Base-by-base conservation (phyloP, 768 basidiomycete species). In the Suillus fuscotomentosus region DNA sequence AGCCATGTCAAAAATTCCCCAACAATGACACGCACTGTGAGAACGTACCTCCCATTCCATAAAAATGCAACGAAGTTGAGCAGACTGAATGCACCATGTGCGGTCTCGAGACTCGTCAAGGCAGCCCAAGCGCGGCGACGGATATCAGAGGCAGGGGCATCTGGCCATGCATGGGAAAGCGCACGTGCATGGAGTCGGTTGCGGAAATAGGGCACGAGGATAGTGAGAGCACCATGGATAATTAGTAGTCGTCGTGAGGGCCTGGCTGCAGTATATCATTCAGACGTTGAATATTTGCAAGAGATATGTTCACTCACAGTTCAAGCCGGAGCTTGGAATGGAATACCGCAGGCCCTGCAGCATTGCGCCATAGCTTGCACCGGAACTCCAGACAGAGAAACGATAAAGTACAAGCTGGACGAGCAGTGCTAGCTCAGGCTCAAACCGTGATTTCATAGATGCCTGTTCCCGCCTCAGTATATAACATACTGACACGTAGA, bases 91-190 rank as follows among this genome's bases (percentile, higher is more conserved):
- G 86, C 73, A 5, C 85, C 81, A 65, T 94, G 86, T 0, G 81
- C 70, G 6, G 90, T 87, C 79, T 97, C 94, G 1, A 89, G 67
- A 48, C 83, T 82, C 17, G 84, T 84, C 14, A 97, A 78, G 0
- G 82, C 59, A 61, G 84, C 85, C 95, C 94, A 97, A 53, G 85
- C 82, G 72, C 84, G 87, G 41, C 90, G 85, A 47, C 91, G 83
- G 66, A 80, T 79, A 76, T 95, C 92, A 51, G 86, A 88, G 36
- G 89, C 86, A 3, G 95, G 95, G 3, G 91, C 86, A 73, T 97
- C 95, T 1, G 95, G 94, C 95, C 95, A 97, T 50, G 95, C 88
- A 66, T 81, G 81, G 2, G 93, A 93, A 24, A 97, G 80, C 1
- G 94, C 94, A 73, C 91, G 82, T 3, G 82, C 72, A 43, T 92